Evolutionary conservation across 805 yeast species (phyloP), one percentile per base, ranked within the genome.

Genomic region (Ogataea saltuana): DNA sequence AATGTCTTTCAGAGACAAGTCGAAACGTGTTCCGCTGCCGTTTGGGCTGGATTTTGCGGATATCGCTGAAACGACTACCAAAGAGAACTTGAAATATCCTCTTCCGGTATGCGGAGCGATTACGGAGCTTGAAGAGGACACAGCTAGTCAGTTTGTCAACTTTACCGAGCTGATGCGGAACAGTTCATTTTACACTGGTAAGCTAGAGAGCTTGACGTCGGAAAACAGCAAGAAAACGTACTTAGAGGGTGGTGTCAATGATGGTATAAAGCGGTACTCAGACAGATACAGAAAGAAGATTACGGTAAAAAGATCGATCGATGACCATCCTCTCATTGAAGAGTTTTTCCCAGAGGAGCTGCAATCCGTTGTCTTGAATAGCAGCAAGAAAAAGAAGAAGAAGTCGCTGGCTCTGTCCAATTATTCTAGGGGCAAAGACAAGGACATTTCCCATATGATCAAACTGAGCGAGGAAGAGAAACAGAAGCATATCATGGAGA

Each of bases 331-430:
- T 2, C 87, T 82, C 60, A 75, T 76, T 43, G 56, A 79, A 7
- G 80, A 77, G 42, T 73, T 86, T 50, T 85, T 88, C 58, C 97
- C 97, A 1, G 74, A 71, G 13, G 97, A 90, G 60, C 67, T 90
- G 42, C 81, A 83, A 51, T 65, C 73, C 15, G 85, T 82, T 6
- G 82, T 88, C 81, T 87, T 88, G 2, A 70, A 79, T 11, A 41
- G 34, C n/a, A 68, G 69, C 42, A 79, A 74, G 52, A 72, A 71
- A 50, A 76, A 76, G 59, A 78, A 71, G 55, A 73, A 72, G 52
- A 71, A 76, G 51, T 64, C 77, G 15, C 59, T 71, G 54, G 66
- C 74, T 64, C 54, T 73, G 54, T 51, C 56, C 33, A 65, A 67
- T 32, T 61, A 67, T 33, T 68, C 65, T 42, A 65, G 64, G 35